A percentile compares a stretch with the other conserved stretches of the same genome.
Evolutionary conservation across 495 filamentous ascomycete genomes (phyloP).

Genomic region (Tetracladium marchalianum): DNA sequence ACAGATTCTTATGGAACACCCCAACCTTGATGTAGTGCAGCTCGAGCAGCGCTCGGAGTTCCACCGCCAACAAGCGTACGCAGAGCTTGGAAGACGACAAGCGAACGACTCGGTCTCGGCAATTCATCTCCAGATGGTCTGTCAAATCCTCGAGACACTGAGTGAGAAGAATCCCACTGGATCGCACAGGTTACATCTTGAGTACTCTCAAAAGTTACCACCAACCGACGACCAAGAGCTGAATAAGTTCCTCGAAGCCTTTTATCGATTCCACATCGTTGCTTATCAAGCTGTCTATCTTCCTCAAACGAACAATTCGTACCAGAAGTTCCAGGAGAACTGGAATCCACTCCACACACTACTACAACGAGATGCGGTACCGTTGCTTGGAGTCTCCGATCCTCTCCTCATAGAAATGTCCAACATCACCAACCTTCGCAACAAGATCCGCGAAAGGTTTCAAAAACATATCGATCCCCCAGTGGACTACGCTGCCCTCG

Average conservation of each 20-base stretch:
- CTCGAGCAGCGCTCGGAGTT: conserved; percentile 38
- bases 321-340: conserved; percentile 22
- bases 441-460: conserved; percentile 62
- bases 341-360: conserved; percentile 58
- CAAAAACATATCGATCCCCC: conserved; percentile 52
- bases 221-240: conserved; percentile 50
- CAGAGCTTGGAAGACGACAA: conserved; percentile 34
- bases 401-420: conserved; percentile 75
- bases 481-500: conserved; percentile 65
- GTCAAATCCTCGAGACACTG: conserved; percentile 71
- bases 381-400: conserved; percentile 78
- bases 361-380: conserved; percentile 64
- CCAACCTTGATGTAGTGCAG: conserved; percentile 28
- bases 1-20: conserved; percentile 33
- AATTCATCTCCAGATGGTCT: conserved; percentile 62
- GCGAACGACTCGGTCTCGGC: conserved; percentile 48
- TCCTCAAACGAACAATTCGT: conserved; percentile 20
- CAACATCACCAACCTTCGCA: conserved; percentile 68
- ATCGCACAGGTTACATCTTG: conserved; percentile 72
- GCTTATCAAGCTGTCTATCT: conserved; percentile 68
- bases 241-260: conserved; percentile 76
- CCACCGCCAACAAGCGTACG: conserved; percentile 52
- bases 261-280: conserved; percentile 86
- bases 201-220: conserved; percentile 60
- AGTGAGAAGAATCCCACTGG: conserved; percentile 68